Percentiles rank a stretch among this genome's conserved stretches.
These are phyloP conservation scores for Albatrellus ellisii DNA, from an alignment of 768 basidiomycete genomes.

Conservation along the genomic window DNA sequence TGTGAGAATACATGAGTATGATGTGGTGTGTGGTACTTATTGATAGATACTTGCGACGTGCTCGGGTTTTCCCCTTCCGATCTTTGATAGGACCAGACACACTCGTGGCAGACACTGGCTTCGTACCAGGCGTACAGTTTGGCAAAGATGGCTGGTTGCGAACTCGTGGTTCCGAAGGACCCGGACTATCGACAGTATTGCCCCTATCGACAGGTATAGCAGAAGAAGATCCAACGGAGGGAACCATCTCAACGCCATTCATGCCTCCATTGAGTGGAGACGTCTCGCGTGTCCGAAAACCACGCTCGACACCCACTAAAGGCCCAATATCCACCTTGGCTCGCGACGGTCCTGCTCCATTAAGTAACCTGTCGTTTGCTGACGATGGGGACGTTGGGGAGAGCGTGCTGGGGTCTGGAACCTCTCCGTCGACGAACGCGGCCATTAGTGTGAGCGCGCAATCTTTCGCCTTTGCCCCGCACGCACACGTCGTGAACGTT, in stretches of 20 bases:
- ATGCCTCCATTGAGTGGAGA: constrained; percentile 46
- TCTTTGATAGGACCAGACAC: constrained; percentile 11
- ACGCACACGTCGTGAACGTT: constrained; percentile 66
- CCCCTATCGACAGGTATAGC: background rate
- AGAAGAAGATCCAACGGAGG: constrained; percentile 9
- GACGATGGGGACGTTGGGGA: constrained; percentile 16
- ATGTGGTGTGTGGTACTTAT: too few species aligned
- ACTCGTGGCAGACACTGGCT: background rate
- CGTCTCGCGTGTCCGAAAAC: constrained; percentile 48
- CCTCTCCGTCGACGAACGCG: constrained; percentile 39
- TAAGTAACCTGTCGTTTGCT: background rate
- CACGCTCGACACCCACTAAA: constrained; percentile 42
- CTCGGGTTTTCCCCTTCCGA: constrained; percentile 19
- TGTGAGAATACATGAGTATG: background rate
- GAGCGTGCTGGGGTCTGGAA: constrained; percentile 15
- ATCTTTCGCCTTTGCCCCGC: constrained; percentile 45
- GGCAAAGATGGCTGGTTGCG: background rate
- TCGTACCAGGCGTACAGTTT: background rate
- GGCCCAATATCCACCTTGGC: constrained; percentile 42
- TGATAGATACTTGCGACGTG: constrained; percentile 18
- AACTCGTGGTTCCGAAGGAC: background rate
- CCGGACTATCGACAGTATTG: constrained; percentile 9
- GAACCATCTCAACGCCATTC: constrained; percentile 46
- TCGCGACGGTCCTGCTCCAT: constrained; percentile 6
- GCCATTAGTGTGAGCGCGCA: constrained; percentile 57